Evolutionary conservation across 257 asterid species (phyloP).

Genomic region (Dorcoceras hygrometricum): DNA sequence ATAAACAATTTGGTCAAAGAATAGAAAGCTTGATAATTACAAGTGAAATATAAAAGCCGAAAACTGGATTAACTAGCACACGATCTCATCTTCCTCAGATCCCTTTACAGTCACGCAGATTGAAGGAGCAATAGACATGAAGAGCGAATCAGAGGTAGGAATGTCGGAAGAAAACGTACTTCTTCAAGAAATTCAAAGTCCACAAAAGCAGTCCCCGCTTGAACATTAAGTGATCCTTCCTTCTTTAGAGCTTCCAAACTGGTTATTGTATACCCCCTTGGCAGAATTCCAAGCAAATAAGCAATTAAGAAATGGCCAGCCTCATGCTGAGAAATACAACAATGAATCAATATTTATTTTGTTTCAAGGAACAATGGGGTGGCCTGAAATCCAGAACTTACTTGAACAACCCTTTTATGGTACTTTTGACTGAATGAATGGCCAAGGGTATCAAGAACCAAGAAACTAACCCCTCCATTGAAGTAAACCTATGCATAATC

Average conservation of each 20-base stretch:
- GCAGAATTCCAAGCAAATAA: slow-evolving; percentile 89
- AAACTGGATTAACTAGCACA: not conserved
- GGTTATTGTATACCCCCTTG: slow-evolving; percentile 75
- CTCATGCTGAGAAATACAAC: slow-evolving; percentile 64
- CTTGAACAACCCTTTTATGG: slow-evolving; percentile 86
- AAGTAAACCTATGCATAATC: slow-evolving; percentile 62
- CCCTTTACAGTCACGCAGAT: slow-evolving; percentile 8
- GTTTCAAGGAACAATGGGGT: slow-evolving; percentile 21
- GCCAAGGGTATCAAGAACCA: slow-evolving; percentile 86
- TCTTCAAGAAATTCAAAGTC: slow-evolving; percentile 90
- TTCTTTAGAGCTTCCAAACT: slow-evolving; percentile 88
- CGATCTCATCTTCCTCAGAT: not conserved
- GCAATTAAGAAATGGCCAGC: slow-evolving; percentile 98
- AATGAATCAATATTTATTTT: slow-evolving; percentile 13
- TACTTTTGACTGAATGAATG: slow-evolving; percentile 88
- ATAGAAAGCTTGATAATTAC: not conserved
- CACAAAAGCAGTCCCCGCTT: slow-evolving; percentile 95
- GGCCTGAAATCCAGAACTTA: slow-evolving; percentile 25
- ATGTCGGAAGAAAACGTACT: slow-evolving; percentile 48
- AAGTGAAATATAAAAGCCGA: not conserved
- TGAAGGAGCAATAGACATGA: not conserved
- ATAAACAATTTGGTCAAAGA: not conserved
- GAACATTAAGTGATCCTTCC: slow-evolving; percentile 90
- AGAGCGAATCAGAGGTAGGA: slow-evolving; percentile 12
- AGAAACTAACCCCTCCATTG: slow-evolving; percentile 77